Base-by-base conservation (phyloP, 2,329 filamentous ascomycete genomes). In the Ceratocystis variospora region DNA sequence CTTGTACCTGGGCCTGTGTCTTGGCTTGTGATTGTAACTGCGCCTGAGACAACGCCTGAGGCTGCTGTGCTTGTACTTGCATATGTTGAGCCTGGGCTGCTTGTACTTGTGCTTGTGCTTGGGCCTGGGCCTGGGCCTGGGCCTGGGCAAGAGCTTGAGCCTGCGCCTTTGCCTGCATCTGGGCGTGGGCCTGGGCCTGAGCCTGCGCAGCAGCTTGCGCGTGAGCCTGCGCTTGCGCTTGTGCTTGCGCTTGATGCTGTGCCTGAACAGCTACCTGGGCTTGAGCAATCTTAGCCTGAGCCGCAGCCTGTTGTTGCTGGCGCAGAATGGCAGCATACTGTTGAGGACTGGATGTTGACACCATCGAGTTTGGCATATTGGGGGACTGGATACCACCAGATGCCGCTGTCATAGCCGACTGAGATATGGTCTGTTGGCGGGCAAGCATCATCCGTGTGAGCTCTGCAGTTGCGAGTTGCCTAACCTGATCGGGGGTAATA, bases 311-410 rank as follows among this genome's bases (percentile, higher is more conserved):
- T 33, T 68, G 83, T 80, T 84, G 82, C 48, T 82, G 81, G 57
- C 82, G 75, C 7, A 85, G 77, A 44, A 84, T 74, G 66, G 83
- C 81, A 1, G 82, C 82, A 70, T 85, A 84, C 68, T 85, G 82
- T 50, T 84, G 81, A 33, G 82, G 82, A 66, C 80, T 82, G 1
- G 77, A 76, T 0, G 79, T 79, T 19, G 77, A 76, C 0, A 77
- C 74, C 62, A 81, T 77, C 19, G 79, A 77, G 63, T 79, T 81
- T 17, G 79, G 76, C 64, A 81, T 77, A 1, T 77, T 77, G 15
- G 79, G 74, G 69, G 81, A 79, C 6, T 76, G 76, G 3, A 76
- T 75, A 15, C 74, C 78, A 8, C 81, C 81, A 1, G 81, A 80
- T 1, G 81, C 81, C 33, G 80, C 79, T 69, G 79, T 81, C 79